Base-by-base conservation (phyloP, 768 basidiomycete genomes). In the Amylocystis lapponica region DNA sequence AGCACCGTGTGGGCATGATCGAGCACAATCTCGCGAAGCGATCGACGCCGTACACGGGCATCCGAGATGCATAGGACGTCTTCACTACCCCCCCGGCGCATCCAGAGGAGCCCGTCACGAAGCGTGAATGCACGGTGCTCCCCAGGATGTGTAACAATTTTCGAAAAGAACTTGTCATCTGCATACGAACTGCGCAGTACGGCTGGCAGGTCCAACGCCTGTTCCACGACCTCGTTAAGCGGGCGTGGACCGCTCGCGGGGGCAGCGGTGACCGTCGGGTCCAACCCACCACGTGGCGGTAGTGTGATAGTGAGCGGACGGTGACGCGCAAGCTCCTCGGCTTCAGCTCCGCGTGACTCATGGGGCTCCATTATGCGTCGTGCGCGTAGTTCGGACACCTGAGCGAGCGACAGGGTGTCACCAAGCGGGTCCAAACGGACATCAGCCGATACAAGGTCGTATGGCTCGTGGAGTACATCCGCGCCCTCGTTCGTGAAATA, bases 401-500 rank as follows among this genome's bases (percentile, higher is more conserved):
- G n/a, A n/a, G n/a, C n/a, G n/a, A n/a, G n/a, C n/a, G n/a, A n/a
- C n/a, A n/a, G n/a, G n/a, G n/a, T n/a, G n/a, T n/a, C n/a, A n/a
- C n/a, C n/a, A n/a, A n/a, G n/a, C n/a, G n/a, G n/a, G n/a, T n/a
- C n/a, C n/a, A n/a, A n/a, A n/a, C n/a, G n/a, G n/a, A 31, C 11
- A 31, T 54, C 41, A 1, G 42, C 36, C 1, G 25, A 30, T 5
- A 38, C 36, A 10, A 35, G 43, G 9, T 48, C 43, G 12, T 46
- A 4, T 3, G 12, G 7, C 7, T 26, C 31, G 19, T 43, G 34
- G 5, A 29, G 8, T 16, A 47, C 41, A 12, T 43, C 39, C 7
- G 7, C 12, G 2, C n/a, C 11, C 22, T 65, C 60, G 35, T 49
- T 56, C 37, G 65, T 51, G 31, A 61, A 68, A 48, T 65, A 56